These are phyloP conservation scores for Prosopis cineraria DNA, from an alignment of 306 rosid species.

Conservation along the genomic window DNA sequence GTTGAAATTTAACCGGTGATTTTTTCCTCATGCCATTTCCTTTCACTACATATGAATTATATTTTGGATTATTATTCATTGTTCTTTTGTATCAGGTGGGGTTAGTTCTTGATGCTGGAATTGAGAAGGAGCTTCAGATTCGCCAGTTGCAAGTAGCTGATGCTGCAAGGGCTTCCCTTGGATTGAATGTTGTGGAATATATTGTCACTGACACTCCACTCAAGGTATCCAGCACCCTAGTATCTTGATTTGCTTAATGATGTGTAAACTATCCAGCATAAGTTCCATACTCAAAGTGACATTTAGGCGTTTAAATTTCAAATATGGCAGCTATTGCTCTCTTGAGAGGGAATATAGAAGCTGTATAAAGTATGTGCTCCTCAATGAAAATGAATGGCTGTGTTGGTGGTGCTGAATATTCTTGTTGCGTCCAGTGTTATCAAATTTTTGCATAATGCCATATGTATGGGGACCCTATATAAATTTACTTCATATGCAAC, in stretches of 20 bases:
- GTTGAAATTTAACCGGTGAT: conserved; percentile 2
- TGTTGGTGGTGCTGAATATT: background rate
- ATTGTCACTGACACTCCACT: conserved; percentile 78
- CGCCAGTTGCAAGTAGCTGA: conserved; percentile 92
- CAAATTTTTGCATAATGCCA: background rate
- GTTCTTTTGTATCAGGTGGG: conserved; percentile 63
- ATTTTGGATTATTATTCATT: background rate
- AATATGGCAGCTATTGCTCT: conserved; percentile 4
- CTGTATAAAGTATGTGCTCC: conserved; percentile 18
- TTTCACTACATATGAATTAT: conserved; percentile 4
- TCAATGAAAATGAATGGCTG: background rate
- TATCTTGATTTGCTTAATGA: conserved; percentile 17
- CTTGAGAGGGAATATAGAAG: background rate
- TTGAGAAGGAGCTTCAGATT: conserved; percentile 74
- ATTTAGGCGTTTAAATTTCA: background rate
- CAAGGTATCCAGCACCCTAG: conserved; percentile 47
- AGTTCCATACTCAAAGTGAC: background rate
- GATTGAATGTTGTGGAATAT: conserved; percentile 79
- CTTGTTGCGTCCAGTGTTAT: background rate
- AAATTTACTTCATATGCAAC: background rate
- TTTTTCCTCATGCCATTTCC: conserved; percentile 13
- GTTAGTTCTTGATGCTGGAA: conserved; percentile 88
- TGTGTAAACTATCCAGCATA: conserved; percentile 1
- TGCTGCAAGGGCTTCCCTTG: conserved; percentile 93
- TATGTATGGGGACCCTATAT: background rate